These are phyloP conservation scores for Colletotrichum shisoi DNA, from an alignment of 2,329 filamentous ascomycete species.

Conservation along the genomic window DNA sequence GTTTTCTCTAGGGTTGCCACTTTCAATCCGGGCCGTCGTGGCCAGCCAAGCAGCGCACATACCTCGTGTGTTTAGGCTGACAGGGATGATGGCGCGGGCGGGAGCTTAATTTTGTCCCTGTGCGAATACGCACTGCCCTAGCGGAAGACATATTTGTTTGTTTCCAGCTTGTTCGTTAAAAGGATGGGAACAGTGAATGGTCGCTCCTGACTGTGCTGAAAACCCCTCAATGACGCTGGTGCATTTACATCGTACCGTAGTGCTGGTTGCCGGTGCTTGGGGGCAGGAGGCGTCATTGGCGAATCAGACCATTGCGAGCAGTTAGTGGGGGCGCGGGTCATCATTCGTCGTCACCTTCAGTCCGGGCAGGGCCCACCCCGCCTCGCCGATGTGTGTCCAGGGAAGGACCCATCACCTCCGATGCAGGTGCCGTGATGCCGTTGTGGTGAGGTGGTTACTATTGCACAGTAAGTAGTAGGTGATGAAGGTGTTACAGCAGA, in stretches of 20 bases:
- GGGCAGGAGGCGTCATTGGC: neutral
- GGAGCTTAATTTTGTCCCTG: neutral
- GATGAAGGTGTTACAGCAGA: no score
- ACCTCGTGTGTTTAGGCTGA: neutral
- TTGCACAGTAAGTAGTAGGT: no score
- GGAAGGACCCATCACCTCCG: conserved; percentile 25
- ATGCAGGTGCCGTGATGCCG: conserved; percentile 10
- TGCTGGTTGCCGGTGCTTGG: no score
- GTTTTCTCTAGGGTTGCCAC: neutral
- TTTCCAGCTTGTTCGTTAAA: neutral
- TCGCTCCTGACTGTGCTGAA: neutral
- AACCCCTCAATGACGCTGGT: neutral
- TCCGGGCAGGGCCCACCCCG: conserved; percentile 27
- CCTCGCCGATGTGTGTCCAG: conserved; percentile 15
- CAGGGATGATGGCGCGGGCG: neutral
- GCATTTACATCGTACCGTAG: neutral
- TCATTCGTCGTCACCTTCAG: conserved; percentile 30
- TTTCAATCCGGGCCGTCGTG: conserved; percentile 3
- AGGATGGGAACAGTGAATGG: neutral
- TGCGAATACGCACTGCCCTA: conserved; percentile 4
- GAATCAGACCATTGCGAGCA: conserved; percentile 16
- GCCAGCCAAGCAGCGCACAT: neutral
- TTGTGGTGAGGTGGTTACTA: no score
- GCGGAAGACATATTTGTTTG: neutral
- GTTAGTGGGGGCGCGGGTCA: conserved; percentile 3